Conservation (phyloP, 2,329 filamentous ascomycete species). For the Diaporthe eres region DNA sequence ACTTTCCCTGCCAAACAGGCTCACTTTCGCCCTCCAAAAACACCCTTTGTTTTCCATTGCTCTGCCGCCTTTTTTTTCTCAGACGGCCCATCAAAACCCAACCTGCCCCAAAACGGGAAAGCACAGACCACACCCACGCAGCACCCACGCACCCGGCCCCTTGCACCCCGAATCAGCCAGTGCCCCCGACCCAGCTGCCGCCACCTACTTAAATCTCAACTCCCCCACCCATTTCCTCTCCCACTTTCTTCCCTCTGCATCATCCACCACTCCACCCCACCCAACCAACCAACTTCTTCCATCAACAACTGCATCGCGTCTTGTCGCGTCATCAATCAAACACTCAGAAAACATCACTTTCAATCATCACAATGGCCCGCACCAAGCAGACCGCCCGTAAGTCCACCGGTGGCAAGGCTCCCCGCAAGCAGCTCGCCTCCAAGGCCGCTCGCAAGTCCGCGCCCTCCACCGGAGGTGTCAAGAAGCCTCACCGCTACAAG, state of each 20-base stretch:
- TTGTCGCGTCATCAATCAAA: conserved; percentile 46
- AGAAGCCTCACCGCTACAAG: conserved; percentile 94
- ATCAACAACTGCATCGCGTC: conserved; percentile 49
- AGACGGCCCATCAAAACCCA: conserved; percentile 12
- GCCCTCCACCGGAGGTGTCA: conserved; percentile 95
- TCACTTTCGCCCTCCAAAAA: conserved; percentile 37
- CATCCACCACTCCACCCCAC: conserved; percentile 49
- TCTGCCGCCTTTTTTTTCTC: conserved; percentile 46
- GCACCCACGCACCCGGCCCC: conserved; percentile 35
- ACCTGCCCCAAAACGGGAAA: conserved; percentile 46
- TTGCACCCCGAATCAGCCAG: conserved; percentile 53
- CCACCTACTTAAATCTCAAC: conserved; percentile 56
- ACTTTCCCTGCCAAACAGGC: conserved; percentile 46
- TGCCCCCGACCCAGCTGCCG: conserved; percentile 46
- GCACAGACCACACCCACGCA: conserved; percentile 45
- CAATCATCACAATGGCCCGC: conserved; percentile 68
- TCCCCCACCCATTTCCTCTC: conserved; percentile 59
- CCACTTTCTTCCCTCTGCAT: conserved; percentile 51
- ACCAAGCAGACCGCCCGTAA: conserved; percentile 80
- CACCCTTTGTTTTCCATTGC: conserved; percentile 47
- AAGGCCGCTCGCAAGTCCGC: conserved; percentile 99
- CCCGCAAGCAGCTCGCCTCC: conserved; percentile 97
- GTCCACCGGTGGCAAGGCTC: conserved; percentile 84
- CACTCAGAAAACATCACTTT: conserved; percentile 46
- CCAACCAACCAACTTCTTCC: conserved; percentile 44